A percentile compares a stretch with the other conserved stretches of the same genome.
Conservation (phyloP, 108 stramenopile species). For the Discostella stelligeroides region DNA sequence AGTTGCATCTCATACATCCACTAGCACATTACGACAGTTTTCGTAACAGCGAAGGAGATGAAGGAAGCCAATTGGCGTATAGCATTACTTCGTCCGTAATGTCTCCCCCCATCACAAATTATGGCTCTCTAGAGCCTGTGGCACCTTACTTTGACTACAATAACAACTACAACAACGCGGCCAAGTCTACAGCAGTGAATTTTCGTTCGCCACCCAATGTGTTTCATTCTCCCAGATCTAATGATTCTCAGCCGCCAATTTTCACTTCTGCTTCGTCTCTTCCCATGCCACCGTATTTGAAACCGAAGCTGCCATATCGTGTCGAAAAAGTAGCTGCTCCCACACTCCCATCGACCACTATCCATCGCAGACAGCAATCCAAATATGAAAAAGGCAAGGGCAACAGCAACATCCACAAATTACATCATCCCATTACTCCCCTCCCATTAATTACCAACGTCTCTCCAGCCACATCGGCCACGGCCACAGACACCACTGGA, state of each 20-base stretch:
- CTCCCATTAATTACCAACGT: conserved; percentile 8
- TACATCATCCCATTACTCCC: conserved; percentile 5
- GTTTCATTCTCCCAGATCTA: too few species aligned
- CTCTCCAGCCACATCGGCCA: conserved; percentile 17
- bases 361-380: background rate
- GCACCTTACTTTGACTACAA: background rate
- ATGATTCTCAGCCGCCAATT: too few species aligned
- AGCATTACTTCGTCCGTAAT: conserved; percentile 13
- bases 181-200: too few species aligned
- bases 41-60: conserved; percentile 18
- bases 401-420: background rate
- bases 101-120: background rate
- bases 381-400: background rate
- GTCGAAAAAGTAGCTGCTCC: too few species aligned
- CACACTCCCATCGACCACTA: too few species aligned
- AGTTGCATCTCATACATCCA: conserved; percentile 30
- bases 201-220: too few species aligned
- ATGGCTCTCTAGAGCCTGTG: background rate
- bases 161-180: background rate
- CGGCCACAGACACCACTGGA: conserved; percentile 4
- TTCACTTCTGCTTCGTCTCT: too few species aligned
- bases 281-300: background rate
- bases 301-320: background rate
- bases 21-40: conserved; percentile 17
- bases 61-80: conserved; percentile 35